Evolutionary conservation across 768 basidiomycete genomes (phyloP), one percentile per base, ranked within the genome.

Genomic region (Amanita polypyramis): DNA sequence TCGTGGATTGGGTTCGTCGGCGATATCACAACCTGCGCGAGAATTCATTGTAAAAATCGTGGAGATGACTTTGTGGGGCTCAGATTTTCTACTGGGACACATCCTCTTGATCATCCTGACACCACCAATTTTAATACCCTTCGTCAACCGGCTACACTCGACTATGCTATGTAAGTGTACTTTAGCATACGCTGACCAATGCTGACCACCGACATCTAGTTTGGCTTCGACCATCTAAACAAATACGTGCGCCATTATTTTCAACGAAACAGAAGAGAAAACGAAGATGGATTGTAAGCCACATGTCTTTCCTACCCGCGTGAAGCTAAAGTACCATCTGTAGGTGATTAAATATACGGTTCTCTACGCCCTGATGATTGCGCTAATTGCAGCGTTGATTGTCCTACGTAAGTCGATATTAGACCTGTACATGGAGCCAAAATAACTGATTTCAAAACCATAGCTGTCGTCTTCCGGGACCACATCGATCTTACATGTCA

Each of bases 11-110:
- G 95, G 95, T 11, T 76, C 75, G n/a, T 85, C 88, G 29, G 91
- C 88, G 32, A 81, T 95, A 62, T 93, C 91, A 25, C 96, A 98
- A 62, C 93, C 94, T 27, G 92, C 90, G 49, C 84, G 96, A 62
- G 96, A 98, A 73, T 96, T 87, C 60, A 78, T 98, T 49, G 94
- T 98, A 69, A 99, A 98, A 75, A 89, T 95, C 50, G 90, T 98
- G 54, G 95, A 98, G 67, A 88, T 98, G 84, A 89, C 89, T 20
- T 69, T 98, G 12, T 98, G 95, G 87, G 85, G 84, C 40, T 94
- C 91, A 5, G 96, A 98, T 69, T 96, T 97, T 72, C 66, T 97
- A 35, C 72, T 91, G 42, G 85, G 73, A 4, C 89, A 91, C 58
- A 66, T 97, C 49, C 74, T 98, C 9, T 69, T 97, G 55, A 77